Conservation (phyloP, 2,329 filamentous ascomycete species). For the Epichloe scottii region DNA sequence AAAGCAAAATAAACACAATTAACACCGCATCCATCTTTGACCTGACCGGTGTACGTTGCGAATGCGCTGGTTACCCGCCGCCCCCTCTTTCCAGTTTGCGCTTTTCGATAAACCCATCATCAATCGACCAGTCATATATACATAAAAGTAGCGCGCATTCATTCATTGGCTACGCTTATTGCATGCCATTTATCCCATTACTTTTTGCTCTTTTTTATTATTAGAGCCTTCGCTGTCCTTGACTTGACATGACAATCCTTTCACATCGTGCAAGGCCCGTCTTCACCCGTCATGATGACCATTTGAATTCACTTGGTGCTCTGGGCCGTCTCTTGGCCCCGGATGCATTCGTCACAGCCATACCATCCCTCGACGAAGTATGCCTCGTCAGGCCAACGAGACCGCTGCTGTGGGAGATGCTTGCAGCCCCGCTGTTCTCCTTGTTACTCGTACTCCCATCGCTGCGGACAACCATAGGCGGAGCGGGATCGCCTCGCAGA, state of each 20-base stretch:
- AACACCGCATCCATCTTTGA: too few species aligned
- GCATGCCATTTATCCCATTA: neutral
- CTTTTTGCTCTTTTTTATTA: neutral
- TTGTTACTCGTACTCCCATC: conserved; percentile 29
- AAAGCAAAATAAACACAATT: too few species aligned
- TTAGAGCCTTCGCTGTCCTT: too few species aligned
- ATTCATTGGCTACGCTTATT: too few species aligned
- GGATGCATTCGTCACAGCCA: conserved; percentile 3
- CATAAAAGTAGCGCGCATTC: neutral
- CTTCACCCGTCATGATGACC: conserved; percentile 9
- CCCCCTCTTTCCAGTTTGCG: too few species aligned
- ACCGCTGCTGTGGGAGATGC: neutral
- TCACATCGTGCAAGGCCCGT: neutral
- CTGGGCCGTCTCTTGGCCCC: conserved; percentile 15
- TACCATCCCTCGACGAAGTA: conserved; percentile 3
- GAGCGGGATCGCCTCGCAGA: conserved; percentile 7
- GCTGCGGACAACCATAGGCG: conserved; percentile 23
- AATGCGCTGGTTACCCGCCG: too few species aligned
- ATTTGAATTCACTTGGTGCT: conserved; percentile 15
- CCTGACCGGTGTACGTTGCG: too few species aligned
- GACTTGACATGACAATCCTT: neutral
- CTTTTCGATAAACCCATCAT: too few species aligned
- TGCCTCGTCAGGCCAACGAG: neutral
- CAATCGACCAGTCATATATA: neutral
- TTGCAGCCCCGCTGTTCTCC: conserved; percentile 17